Evolutionary conservation across 1,284 basidiomycete genomes (phyloP), one percentile per base, ranked within the genome.

Genomic region (Singerocomus rubriflavus): DNA sequence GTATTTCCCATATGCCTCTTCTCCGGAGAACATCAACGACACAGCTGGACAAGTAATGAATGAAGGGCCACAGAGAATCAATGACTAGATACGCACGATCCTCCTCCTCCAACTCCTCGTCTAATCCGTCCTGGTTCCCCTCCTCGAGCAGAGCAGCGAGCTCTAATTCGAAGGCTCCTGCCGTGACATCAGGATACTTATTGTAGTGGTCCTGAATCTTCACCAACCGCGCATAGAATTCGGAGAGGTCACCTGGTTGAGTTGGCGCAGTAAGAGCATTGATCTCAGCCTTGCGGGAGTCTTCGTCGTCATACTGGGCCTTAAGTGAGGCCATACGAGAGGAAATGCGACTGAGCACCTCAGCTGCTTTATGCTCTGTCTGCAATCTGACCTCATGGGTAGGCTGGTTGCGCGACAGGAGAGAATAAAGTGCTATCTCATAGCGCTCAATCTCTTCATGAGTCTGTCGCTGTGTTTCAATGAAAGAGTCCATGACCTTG

Each of bases 391-490:
- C 68, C 61, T 88, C 84, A 60, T 90, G 88, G 6, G 78, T 76
- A 6, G 76, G 60, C 53, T 78, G 73, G 43, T 76, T 79, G 49
- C 85, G 77, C 9, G 88, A 87, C 27, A 91, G 78, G 2, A 90
- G 72, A 3, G 80, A 81, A 57, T 85, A 87, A 9, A 91, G 76
- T 5, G 82, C 85, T 42, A 79, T 74, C 61, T 90, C 91, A 59
- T 94, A 92, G 52, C 91, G 84, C 73, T 99, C 96, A 27, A 93
- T 81, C 71, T 98, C 95, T 74, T 98, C 94, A 71, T 98, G 95
- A 9, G 87, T 91, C 61, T 94, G 92, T 40, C 96, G 84, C 64
- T 95, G 91, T 26, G 91, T 79, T 72, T 99, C 96, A 67, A 97
- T 79, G 62, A 93, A 78, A 44, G 92, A 95, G 78, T 95, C 89